Percentiles rank a stretch among this genome's conserved stretches.
Conservation (phyloP, 441 rosid genomes). For the Eugenia klotzschiana region DNA sequence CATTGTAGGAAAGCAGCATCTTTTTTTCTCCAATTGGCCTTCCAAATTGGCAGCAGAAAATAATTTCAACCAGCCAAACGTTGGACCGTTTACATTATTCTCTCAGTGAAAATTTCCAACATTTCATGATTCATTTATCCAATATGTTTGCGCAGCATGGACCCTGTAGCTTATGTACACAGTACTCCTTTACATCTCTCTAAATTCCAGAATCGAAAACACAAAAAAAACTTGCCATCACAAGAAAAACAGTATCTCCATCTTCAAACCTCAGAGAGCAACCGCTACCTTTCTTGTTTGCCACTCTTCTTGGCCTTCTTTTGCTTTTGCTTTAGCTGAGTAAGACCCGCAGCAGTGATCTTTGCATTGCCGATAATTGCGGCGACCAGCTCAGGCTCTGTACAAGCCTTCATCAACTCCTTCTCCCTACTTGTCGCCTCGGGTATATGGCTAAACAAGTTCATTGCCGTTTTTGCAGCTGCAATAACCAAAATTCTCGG, state of each 20-base stretch:
- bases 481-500: neutral
- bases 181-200: neutral
- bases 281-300: slow-evolving; percentile 19
- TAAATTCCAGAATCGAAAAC: neutral
- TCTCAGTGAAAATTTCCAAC: neutral
- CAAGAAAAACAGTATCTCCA: neutral
- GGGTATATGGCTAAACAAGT: slow-evolving; percentile 69
- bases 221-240: neutral
- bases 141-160: neutral
- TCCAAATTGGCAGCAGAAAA: neutral
- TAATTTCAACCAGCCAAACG: neutral
- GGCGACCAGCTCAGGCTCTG: slow-evolving; percentile 86
- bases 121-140: neutral
- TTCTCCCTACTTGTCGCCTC: slow-evolving; percentile 78
- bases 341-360: slow-evolving; percentile 81
- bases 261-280: neutral
- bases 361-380: slow-evolving; percentile 81
- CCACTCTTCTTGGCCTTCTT: slow-evolving; percentile 71
- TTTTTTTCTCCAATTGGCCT: neutral
- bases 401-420: slow-evolving; percentile 91
- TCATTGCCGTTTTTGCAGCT: slow-evolving; percentile 93
- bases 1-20: neutral
- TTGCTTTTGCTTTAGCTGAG: slow-evolving; percentile 91
- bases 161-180: neutral
- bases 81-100: neutral